Base-by-base conservation (phyloP, 441 rosid genomes). In the Corymbia calophylla region DNA sequence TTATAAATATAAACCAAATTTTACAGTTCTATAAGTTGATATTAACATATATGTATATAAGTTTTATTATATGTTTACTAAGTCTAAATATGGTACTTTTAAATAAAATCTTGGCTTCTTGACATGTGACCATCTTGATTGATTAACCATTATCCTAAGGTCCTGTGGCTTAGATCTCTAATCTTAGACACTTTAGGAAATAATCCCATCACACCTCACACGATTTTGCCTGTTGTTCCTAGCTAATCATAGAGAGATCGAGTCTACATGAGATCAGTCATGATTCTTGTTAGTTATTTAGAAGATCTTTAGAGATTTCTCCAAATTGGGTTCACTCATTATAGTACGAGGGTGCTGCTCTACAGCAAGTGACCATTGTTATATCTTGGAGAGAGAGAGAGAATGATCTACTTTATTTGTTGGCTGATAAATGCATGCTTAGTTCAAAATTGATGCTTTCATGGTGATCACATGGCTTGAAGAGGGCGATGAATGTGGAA, bases 181-280 rank as follows among this genome's bases (percentile, higher is more conserved):
- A 27, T 55, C 51, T 16, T 23, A 64, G 39, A 11, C 82, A 13
- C 12, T 56, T 81, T 12, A 49, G 9, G 56, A 80, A 87, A 27
- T 48, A 25, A 44, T 25, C n/a, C 47, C 39, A 66, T 44, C 32
- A 53, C 32, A 31, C 48, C 31, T 53, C 62, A 56, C 51, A 18
- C 6, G 51, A 77, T 39, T 77, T 31, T 55, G 86, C 53, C 68
- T 44, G 62, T 44, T 56, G 73, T 87, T 81, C 91, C 85, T 48
- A 53, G 87, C 23, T 93, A 93, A 94, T 92, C 88, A 92, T 93
- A 88, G 86, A 90, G 90, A 90, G 92, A 92, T 91, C 87, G 87
- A 91, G 89, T 90, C 73, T 87, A 4, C 66, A 90, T 89, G 91
- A 92, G 92, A 91, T 77, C 84, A 23, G 84, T 23, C n/a, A 77